phyloP scores from a whole-genome alignment of 345 rosid species.

The Gossypium mustelinum region DNA sequence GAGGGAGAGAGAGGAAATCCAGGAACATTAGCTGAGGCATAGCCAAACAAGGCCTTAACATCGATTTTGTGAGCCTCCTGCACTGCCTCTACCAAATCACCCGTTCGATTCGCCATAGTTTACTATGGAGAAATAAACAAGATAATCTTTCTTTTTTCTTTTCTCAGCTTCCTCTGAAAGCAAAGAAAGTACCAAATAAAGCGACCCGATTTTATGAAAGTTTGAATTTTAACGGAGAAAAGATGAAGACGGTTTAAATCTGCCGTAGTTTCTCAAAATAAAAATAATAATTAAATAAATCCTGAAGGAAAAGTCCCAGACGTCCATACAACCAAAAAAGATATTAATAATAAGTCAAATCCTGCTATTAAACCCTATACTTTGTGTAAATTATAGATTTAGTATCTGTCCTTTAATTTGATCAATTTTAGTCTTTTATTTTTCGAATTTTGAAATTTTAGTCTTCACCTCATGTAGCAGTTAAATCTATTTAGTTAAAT shows the following conservation, averaged over 20 bases:
- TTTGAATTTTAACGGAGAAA: not conserved
- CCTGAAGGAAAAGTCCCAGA: not conserved
- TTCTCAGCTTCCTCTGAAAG: not conserved
- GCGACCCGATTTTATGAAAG: not conserved
- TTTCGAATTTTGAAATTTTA: too few species aligned
- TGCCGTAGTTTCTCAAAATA: not conserved
- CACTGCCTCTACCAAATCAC: slow-evolving; percentile 50
- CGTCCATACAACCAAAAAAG: not conserved
- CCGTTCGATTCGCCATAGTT: slow-evolving; percentile 54
- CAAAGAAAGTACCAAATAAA: not conserved
- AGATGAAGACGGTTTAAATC: not conserved
- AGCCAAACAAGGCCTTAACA: slow-evolving; percentile 54
- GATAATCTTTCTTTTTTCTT: not conserved
- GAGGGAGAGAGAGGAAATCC: slow-evolving; percentile 66
- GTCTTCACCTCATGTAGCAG: too few species aligned
- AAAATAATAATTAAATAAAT: not conserved
- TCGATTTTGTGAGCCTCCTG: slow-evolving; percentile 55
- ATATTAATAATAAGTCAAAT: too few species aligned
- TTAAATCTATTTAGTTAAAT: too few species aligned
- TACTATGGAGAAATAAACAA: not conserved
- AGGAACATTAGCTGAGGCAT: slow-evolving; percentile 50
- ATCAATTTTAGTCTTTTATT: too few species aligned
- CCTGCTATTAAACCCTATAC: too few species aligned
- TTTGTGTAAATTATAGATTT: too few species aligned
- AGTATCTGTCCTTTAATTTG: too few species aligned